Conservation (phyloP, 331 rosid species). For the Saraca asoca region DNA sequence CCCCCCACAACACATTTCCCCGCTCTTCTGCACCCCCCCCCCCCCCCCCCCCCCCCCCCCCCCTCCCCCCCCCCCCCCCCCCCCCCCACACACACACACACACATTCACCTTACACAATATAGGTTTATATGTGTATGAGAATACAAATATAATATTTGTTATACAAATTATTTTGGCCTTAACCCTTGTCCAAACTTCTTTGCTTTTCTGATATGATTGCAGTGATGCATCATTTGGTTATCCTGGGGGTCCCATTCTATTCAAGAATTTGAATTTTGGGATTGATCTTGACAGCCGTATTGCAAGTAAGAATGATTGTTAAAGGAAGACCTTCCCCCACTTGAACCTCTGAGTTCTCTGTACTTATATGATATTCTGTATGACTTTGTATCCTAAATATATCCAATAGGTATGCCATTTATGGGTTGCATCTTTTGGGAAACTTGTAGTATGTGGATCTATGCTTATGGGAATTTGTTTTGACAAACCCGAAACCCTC, state of each 20-base stretch:
- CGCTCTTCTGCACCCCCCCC: too few relatives aligned
- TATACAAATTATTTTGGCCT: conserved; percentile 2
- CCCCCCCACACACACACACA: too few relatives aligned
- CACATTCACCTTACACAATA: too few relatives aligned
- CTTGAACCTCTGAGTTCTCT: conserved; percentile 9
- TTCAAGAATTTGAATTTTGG: conserved; percentile 96
- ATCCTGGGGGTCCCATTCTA: conserved; percentile 90
- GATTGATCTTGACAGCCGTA: conserved; percentile 96
- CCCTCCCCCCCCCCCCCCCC: too few relatives aligned
- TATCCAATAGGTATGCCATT: conserved; percentile 31
- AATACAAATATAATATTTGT: conserved; percentile 16
- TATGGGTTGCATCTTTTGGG: conserved; percentile 27
- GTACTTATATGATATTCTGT: not conserved
- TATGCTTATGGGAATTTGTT: conserved; percentile 15
- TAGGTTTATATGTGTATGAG: conserved; percentile 27
- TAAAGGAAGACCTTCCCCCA: conserved; percentile 7
- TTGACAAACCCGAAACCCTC: conserved; percentile 1
- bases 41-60: too few relatives aligned
- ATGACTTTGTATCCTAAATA: not conserved
- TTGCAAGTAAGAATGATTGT: conserved; percentile 80
- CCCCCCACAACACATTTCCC: too few relatives aligned
- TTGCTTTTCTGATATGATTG: conserved; percentile 29
- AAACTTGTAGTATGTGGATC: conserved; percentile 19
- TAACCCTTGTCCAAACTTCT: conserved; percentile 8
- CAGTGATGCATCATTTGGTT: conserved; percentile 99